A percentile compares a stretch with the other conserved stretches of the same genome.
phyloP scores from a whole-genome alignment of 2,329 filamentous ascomycete genomes.

The Alternaria hordeiaustralica region DNA sequence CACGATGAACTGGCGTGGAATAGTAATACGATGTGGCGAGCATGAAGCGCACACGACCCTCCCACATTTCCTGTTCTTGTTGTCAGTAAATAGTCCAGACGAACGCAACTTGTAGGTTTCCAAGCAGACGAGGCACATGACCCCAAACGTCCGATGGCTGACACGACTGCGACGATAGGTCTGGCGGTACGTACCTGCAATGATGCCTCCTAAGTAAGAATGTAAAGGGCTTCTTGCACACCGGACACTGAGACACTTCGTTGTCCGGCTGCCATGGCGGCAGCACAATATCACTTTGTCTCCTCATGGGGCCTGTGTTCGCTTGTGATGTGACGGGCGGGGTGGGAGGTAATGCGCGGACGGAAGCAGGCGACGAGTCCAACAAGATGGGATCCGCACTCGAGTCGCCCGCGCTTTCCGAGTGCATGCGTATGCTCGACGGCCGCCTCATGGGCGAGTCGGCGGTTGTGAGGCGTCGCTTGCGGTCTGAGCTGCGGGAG shows the following conservation, averaged over 20 bases:
- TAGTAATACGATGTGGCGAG: constrained; percentile 93
- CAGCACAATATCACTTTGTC: constrained; percentile 59
- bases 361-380: constrained; percentile 24
- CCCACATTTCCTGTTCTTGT: constrained; percentile 75
- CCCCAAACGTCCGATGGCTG: neutral
- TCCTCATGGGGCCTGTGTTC: constrained; percentile 17
- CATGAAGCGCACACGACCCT: constrained; percentile 88
- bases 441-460: constrained; percentile 41
- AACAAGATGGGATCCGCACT: constrained; percentile 32
- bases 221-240: constrained; percentile 79
- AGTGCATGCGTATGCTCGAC: constrained; percentile 34
- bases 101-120: neutral
- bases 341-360: constrained; percentile 15
- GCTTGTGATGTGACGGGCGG: constrained; percentile 18
- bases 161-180: neutral
- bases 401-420: constrained; percentile 19
- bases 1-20: constrained; percentile 91
- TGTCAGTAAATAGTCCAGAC: neutral
- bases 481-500: constrained; percentile 40
- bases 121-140: neutral
- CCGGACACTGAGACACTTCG: constrained; percentile 82
- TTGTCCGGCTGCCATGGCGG: constrained; percentile 89
- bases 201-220: constrained; percentile 92
- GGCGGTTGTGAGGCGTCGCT: constrained; percentile 44
- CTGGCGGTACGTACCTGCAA: constrained; percentile 68